Base-by-base conservation (phyloP, 2,329 filamentous ascomycete species). In the Chlorencoelia australis region DNA sequence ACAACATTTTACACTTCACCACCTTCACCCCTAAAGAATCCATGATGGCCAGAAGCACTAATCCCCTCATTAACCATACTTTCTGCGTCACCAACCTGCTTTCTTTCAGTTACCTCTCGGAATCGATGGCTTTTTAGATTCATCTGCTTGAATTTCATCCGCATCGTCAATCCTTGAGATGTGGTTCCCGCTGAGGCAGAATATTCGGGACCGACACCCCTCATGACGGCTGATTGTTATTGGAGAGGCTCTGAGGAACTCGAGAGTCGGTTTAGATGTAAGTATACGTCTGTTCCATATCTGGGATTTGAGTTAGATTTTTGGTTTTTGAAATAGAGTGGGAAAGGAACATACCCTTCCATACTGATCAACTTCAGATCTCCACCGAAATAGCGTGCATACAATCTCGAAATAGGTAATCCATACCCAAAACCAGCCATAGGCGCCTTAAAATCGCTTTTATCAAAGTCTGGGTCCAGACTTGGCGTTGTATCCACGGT, bases 371-470 rank as follows among this genome's bases (percentile, higher is more conserved):
- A 64, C 63, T 96, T 96, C 53, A 98, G 61, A 60, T 98, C 91
- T 40, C 91, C 91, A 41, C 91, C 91, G 64, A 98, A 98, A 65
- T 98, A 98, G 48, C 91, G 71, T 37, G 91, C 91, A 55, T 98
- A 98, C 35, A 98, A 68, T 47, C 91, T 71, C 49, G 85, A 94
- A 44, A 98, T 96, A 0, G 91, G 91, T 47, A 98, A 59, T 11
- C 91, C 91, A 55, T 98, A 98, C n/a, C 91, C 91, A 56, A 96
- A 98, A 2, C 91, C 91, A 44, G 91, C 91, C 91, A 98, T 96
- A 2, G 91, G 91, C 9, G 91, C 91, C 62, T 98, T 96, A 69
- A 98, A 98, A 60, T 98, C 91, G 63, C 81, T 94, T 66, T 96
- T 94, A 63, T 98, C 89, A 60, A 96, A 98, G 59, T 96, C 89